phyloP scores from a whole-genome alignment of 2,329 filamentous ascomycete genomes.

The Alternaria incomplexa region DNA sequence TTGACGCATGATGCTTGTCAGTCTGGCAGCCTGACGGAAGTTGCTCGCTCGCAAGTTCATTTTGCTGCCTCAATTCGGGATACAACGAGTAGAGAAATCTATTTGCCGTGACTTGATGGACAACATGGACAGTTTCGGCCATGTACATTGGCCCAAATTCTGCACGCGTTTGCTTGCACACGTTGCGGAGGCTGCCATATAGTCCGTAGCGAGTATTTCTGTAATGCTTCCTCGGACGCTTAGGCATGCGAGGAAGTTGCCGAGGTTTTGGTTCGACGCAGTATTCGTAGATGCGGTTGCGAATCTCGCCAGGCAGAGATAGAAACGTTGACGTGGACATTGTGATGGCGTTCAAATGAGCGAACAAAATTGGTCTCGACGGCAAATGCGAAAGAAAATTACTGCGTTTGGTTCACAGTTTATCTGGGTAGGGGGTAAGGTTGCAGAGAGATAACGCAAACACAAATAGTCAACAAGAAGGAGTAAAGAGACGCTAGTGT shows the following conservation, averaged over 20 bases:
- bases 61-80: background rate
- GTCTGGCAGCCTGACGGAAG: fast-evolving
- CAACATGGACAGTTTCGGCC: background rate
- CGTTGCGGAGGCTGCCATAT: background rate
- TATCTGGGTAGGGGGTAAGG: background rate
- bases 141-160: background rate
- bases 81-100: background rate
- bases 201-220: background rate
- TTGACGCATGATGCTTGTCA: background rate
- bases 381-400: no score
- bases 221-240: background rate
- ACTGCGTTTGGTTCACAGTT: no score
- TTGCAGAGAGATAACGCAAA: background rate
- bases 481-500: background rate
- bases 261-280: background rate
- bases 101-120: background rate
- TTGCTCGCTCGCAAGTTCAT: fast-evolving
- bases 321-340: background rate
- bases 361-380: background rate
- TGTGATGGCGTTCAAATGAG: background rate
- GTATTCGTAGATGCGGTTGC: slow-evolving; percentile 8
- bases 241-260: background rate
- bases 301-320: background rate
- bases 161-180: background rate
- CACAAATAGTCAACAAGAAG: background rate